These are phyloP conservation scores for Petasospora fabianii DNA, from an alignment of 1,139 yeast genomes.

Conservation along the genomic window DNA sequence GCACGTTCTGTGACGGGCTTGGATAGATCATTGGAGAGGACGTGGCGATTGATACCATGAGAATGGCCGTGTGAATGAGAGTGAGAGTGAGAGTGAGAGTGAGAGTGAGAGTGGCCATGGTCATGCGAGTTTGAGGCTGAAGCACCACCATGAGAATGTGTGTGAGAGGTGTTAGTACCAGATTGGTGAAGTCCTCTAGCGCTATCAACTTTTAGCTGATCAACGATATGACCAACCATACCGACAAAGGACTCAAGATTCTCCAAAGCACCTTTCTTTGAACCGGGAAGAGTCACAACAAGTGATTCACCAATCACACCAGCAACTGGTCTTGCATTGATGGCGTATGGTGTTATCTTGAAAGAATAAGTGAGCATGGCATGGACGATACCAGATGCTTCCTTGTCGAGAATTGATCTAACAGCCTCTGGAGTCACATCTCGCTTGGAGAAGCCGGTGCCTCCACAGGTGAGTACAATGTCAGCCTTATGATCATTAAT, in stretches of 20 bases:
- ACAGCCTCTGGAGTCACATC: conserved; percentile 50
- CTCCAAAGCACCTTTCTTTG: conserved; percentile 44
- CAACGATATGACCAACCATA: conserved; percentile 40
- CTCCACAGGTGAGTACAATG: conserved; percentile 33
- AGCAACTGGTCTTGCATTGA: conserved; percentile 45
- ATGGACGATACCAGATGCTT: conserved; percentile 46
- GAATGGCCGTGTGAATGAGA: conserved; percentile 10
- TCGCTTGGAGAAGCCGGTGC: conserved; percentile 43
- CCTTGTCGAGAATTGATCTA: conserved; percentile 35
- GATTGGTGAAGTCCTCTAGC: conserved; percentile 36
- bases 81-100: conserved; percentile 21
- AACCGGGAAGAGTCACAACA: conserved; percentile 46
- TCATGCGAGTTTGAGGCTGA: too few species aligned
- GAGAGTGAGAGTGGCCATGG: too few species aligned
- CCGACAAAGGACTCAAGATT: conserved; percentile 36
- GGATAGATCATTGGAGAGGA: conserved; percentile 31
- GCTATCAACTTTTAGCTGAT: conserved; percentile 31
- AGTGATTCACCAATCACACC: conserved; percentile 36
- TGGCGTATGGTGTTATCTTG: conserved; percentile 41
- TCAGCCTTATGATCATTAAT: not conserved
- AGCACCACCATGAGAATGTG: conserved; percentile 25
- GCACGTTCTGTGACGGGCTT: conserved; percentile 39
- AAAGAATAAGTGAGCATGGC: conserved; percentile 40
- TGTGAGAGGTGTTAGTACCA: conserved; percentile 5
- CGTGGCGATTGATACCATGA: conserved; percentile 18